Evolutionary conservation across 805 yeast species (phyloP).

Genomic region (Wilhelminamyces savonicus): DNA sequence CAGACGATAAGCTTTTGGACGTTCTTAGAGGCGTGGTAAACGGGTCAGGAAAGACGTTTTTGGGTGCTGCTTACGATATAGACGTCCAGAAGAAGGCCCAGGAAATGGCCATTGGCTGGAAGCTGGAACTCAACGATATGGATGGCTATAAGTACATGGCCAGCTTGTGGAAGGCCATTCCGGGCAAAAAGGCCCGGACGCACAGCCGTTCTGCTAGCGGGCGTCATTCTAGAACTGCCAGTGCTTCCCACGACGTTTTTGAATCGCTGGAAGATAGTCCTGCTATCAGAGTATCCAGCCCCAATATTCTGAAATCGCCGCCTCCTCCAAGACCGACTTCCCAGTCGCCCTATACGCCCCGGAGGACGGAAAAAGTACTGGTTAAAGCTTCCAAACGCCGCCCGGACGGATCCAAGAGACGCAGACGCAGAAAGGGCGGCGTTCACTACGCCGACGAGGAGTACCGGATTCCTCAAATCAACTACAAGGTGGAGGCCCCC

Average conservation of each 20-base stretch:
- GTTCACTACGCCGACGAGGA: slow-evolving; percentile 37
- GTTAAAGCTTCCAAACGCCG: not conserved
- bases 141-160: slow-evolving; percentile 46
- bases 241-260: not conserved
- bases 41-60: slow-evolving; percentile 29
- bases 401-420: not conserved
- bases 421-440: slow-evolving; percentile 6
- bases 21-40: slow-evolving; percentile 48
- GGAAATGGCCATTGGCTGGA: slow-evolving; percentile 62
- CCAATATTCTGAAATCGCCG: slow-evolving; percentile 8
- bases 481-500: slow-evolving; percentile 67
- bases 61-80: slow-evolving; percentile 29
- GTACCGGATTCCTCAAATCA: slow-evolving; percentile 61
- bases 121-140: slow-evolving; percentile 44
- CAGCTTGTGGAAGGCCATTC: slow-evolving; percentile 38
- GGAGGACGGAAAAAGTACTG: not conserved
- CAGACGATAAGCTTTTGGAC: slow-evolving; percentile 63
- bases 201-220: not conserved
- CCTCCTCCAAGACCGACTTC: slow-evolving; percentile 14
- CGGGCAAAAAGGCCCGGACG: slow-evolving; percentile 19
- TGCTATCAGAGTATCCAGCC: no score
- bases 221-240: not conserved
- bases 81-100: slow-evolving; percentile 43
- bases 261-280: no score
- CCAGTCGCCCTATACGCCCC: not conserved